Evolutionary conservation across 495 filamentous ascomycete species (phyloP).

Genomic region (Hamigera avellanea): DNA sequence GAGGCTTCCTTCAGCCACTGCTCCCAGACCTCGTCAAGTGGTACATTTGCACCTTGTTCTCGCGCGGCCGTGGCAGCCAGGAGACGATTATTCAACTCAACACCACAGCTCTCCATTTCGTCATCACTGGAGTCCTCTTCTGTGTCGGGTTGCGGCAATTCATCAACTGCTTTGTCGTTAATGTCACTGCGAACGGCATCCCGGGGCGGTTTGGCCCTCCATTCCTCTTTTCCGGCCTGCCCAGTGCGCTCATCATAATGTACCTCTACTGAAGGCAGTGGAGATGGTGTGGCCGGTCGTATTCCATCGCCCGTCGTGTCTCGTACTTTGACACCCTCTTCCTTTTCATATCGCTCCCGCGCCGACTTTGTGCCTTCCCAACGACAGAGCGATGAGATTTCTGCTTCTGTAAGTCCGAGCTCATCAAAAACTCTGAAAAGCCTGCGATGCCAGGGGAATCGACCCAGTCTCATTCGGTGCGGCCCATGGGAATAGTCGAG

Average conservation of each 20-base stretch:
- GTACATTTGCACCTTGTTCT: slow-evolving; percentile 49
- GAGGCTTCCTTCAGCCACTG: slow-evolving; percentile 76
- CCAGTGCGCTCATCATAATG: slow-evolving; percentile 21
- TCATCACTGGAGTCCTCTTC: slow-evolving; percentile 56
- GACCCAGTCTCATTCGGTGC: slow-evolving; percentile 73
- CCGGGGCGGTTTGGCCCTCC: slow-evolving; percentile 13
- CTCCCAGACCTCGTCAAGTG: slow-evolving; percentile 71
- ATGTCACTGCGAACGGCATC: slow-evolving; percentile 16
- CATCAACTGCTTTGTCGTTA: slow-evolving; percentile 14
- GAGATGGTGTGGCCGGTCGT: slow-evolving; percentile 21
- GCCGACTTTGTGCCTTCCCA: slow-evolving; percentile 95
- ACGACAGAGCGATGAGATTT: slow-evolving; percentile 69
- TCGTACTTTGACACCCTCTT: slow-evolving; percentile 57
- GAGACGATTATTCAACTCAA: slow-evolving; percentile 62
- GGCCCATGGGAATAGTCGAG: slow-evolving; percentile 73
- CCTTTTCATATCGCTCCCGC: slow-evolving; percentile 70
- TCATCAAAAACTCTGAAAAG: slow-evolving; percentile 76
- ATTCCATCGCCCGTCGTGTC: slow-evolving; percentile 74
- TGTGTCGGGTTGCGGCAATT: slow-evolving; percentile 20
- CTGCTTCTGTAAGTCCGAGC: slow-evolving; percentile 59
- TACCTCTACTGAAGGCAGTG: slow-evolving; percentile 19
- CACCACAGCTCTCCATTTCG: slow-evolving; percentile 58
- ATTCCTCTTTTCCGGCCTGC: slow-evolving; percentile 20
- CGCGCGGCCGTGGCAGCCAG: slow-evolving; percentile 54
- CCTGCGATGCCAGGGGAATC: slow-evolving; percentile 68